Evolutionary conservation across 208 protist genomes (phyloP).

Genomic region (Trypanosoma rangeli): DNA sequence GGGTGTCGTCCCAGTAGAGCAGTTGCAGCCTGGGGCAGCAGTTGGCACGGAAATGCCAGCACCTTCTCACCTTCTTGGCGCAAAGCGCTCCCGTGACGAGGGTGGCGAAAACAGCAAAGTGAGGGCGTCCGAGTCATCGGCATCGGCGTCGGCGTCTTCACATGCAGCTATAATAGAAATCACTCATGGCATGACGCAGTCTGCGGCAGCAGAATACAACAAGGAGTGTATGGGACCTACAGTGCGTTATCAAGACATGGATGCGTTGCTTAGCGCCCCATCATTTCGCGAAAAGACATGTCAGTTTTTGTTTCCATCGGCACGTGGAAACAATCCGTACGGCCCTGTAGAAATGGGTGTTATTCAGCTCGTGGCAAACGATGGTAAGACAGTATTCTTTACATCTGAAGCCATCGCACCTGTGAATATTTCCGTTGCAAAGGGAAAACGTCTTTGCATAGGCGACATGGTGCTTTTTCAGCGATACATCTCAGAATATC

Average conservation of each 20-base stretch:
- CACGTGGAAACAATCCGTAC: slow-evolving; percentile 7
- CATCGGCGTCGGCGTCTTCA: neutral
- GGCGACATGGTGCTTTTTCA: slow-evolving; percentile 61
- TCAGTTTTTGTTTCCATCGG: slow-evolving; percentile 7
- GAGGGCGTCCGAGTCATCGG: neutral
- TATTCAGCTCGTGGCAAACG: slow-evolving; percentile 70
- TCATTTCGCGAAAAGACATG: slow-evolving; percentile 16
- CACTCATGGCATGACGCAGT: slow-evolving; percentile 26
- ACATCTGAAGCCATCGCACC: slow-evolving; percentile 25
- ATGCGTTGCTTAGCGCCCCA: slow-evolving; percentile 16
- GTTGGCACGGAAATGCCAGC: slow-evolving; percentile 9
- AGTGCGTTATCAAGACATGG: neutral
- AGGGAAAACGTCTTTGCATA: slow-evolving; percentile 37
- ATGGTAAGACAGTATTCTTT: slow-evolving; percentile 58
- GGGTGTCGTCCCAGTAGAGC: neutral
- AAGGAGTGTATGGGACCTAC: neutral
- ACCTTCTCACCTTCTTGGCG: slow-evolving; percentile 3
- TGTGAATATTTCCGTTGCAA: slow-evolving; percentile 8
- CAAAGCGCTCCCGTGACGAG: slow-evolving; percentile 36
- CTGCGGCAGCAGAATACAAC: slow-evolving; percentile 11
- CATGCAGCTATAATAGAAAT: slow-evolving; percentile 32
- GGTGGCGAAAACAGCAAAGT: neutral
- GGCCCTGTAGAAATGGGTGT: slow-evolving; percentile 44
- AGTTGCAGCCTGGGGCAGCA: neutral
- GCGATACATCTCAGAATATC: slow-evolving; percentile 6